Percentiles rank a stretch among this genome's conserved stretches.
These are phyloP conservation scores for Debaryomyces hansenii DNA, from an alignment of 805 yeast species.

Conservation along the genomic window DNA sequence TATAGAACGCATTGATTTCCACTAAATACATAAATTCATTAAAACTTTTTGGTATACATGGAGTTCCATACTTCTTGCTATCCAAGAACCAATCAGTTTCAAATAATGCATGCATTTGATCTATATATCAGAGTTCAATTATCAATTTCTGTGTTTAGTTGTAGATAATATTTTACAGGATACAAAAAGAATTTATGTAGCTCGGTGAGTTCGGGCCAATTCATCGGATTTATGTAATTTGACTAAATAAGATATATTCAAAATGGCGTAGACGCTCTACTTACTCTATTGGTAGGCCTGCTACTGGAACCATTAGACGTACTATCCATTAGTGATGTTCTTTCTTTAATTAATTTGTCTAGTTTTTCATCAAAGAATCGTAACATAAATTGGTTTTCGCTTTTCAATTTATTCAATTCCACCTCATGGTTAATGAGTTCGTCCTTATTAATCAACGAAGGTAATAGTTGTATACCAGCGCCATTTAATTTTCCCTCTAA, in stretches of 20 bases:
- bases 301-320: slow-evolving; percentile 27
- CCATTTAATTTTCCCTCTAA: slow-evolving; percentile 26
- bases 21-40: slow-evolving; percentile 12
- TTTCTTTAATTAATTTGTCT: slow-evolving; percentile 35
- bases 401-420: slow-evolving; percentile 22
- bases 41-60: slow-evolving; percentile 20
- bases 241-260: slow-evolving; percentile 1
- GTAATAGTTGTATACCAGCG: slow-evolving; percentile 36
- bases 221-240: too few species aligned
- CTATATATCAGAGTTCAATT: too few species aligned
- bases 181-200: too few species aligned
- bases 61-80: slow-evolving; percentile 20
- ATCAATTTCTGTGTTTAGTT: too few species aligned
- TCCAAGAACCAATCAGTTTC: slow-evolving; percentile 1
- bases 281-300: slow-evolving; percentile 35
- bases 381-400: slow-evolving; percentile 30
- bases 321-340: slow-evolving; percentile 29
- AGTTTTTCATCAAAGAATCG: slow-evolving; percentile 28
- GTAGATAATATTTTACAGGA: too few species aligned
- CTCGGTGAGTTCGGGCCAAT: too few species aligned
- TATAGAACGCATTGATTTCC: neutral
- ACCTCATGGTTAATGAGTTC: slow-evolving; percentile 27
- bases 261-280: slow-evolving; percentile 42
- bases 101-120: neutral
- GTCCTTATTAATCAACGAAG: slow-evolving; percentile 34